Conservation (phyloP, 2,329 filamentous ascomycete genomes). For the Lecanicillium sp. region DNA sequence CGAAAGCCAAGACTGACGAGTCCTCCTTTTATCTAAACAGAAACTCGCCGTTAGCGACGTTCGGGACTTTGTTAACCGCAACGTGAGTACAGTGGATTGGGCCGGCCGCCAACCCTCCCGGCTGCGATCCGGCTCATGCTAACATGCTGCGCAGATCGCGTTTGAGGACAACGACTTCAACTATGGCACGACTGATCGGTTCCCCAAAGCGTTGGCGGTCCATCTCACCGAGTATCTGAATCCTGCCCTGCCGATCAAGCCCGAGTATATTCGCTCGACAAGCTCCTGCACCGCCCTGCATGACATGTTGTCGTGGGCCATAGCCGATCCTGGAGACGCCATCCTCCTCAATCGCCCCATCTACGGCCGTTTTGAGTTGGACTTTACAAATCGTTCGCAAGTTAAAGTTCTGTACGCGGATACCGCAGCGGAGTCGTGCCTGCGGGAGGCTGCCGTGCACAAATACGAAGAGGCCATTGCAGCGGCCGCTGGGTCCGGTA, state of each 20-base stretch:
- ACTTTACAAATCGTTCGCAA: conserved; percentile 38
- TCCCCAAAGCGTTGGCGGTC: conserved; percentile 27
- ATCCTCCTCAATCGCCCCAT: conserved; percentile 35
- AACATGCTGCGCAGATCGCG: conserved; percentile 18
- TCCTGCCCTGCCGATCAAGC: conserved; percentile 24
- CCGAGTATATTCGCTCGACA: conserved; percentile 28
- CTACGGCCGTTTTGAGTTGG: conserved; percentile 45
- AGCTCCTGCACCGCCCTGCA: conserved; percentile 34
- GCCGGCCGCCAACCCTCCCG: too few relatives aligned
- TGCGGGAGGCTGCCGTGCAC: conserved; percentile 37
- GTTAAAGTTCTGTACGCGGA: conserved; percentile 40
- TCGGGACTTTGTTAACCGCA: conserved; percentile 23
- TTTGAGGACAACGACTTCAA: conserved; percentile 27
- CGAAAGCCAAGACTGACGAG: background rate
- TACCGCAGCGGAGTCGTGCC: conserved; percentile 35
- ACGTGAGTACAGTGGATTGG: too few relatives aligned
- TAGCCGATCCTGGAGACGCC: conserved; percentile 33
- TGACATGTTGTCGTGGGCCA: conserved; percentile 33
- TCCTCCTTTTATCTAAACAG: conserved; percentile 17
- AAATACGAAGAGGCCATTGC: conserved; percentile 40
- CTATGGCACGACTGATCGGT: conserved; percentile 30
- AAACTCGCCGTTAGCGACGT: conserved; percentile 35
- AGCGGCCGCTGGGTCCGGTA: conserved; percentile 28
- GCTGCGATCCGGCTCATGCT: too few relatives aligned
- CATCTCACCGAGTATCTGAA: conserved; percentile 34